Evolutionary conservation across 768 basidiomycete species (phyloP).

Genomic region (Pleurotus eryngii): DNA sequence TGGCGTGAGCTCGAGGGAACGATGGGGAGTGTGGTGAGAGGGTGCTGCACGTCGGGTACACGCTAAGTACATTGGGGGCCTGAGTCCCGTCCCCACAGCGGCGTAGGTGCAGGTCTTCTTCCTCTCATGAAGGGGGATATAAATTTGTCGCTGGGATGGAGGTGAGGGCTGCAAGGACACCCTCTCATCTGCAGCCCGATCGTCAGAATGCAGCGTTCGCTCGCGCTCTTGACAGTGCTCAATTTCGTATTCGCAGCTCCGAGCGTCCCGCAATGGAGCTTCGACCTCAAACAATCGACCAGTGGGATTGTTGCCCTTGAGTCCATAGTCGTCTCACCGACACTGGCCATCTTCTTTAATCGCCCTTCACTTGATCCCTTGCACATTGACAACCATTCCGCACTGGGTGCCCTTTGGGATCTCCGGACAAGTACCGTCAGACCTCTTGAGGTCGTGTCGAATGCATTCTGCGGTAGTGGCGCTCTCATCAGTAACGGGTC

Average conservation of each 20-base stretch:
- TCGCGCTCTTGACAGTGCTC: background rate
- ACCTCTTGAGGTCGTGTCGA: constrained; percentile 22
- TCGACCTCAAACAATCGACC: constrained; percentile 20
- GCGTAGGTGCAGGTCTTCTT: background rate
- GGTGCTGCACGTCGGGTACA: background rate
- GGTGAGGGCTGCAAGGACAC: background rate
- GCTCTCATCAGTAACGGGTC: constrained; percentile 29
- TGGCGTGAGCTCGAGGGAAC: background rate
- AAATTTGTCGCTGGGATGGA: background rate
- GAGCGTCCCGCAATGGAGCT: constrained; percentile 16
- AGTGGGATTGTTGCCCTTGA: constrained; percentile 23
- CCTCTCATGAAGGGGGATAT: background rate
- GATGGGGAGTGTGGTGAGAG: background rate
- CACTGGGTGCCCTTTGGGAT: constrained; percentile 23
- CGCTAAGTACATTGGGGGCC: background rate
- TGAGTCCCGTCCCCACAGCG: background rate
- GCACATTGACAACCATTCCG: constrained; percentile 26
- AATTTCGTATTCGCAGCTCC: constrained; percentile 7
- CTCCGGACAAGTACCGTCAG: constrained; percentile 16
- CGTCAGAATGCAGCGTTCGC: background rate
- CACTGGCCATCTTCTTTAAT: constrained; percentile 19
- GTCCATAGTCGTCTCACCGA: constrained; percentile 23
- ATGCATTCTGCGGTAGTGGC: constrained; percentile 30
- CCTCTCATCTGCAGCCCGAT: background rate
- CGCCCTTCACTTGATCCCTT: constrained; percentile 5